Percentiles rank a stretch among this genome's conserved stretches.
Evolutionary conservation across 768 basidiomycete species (phyloP).

Genomic region (Saitozyma podzolica): DNA sequence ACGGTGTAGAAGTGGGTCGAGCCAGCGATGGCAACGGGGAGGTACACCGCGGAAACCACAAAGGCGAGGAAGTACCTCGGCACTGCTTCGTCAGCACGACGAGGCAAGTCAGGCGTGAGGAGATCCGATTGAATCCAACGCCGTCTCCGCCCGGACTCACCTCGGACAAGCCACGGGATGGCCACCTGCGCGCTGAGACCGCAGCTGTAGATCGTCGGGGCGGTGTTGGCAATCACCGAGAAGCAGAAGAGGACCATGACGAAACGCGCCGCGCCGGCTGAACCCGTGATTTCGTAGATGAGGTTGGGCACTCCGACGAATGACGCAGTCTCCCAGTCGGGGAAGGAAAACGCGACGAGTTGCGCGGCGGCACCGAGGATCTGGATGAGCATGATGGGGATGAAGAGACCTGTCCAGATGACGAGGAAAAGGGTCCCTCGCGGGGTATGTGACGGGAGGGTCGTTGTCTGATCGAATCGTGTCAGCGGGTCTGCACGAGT

Average conservation of each 20-base stretch:
- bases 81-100: slow-evolving; percentile 17
- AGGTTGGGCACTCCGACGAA: slow-evolving; percentile 42
- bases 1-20: slow-evolving; percentile 46
- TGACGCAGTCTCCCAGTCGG: slow-evolving; percentile 36
- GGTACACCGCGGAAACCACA: slow-evolving; percentile 43
- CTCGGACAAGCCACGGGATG: slow-evolving; percentile 40
- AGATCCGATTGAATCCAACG: too few relatives aligned
- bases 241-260: slow-evolving; percentile 64
- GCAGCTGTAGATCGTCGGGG: slow-evolving; percentile 69
- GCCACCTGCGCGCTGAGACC: slow-evolving; percentile 46
- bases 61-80: slow-evolving; percentile 48
- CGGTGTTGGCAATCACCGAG: slow-evolving; percentile 75
- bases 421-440: slow-evolving; percentile 37
- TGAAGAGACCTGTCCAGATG: slow-evolving; percentile 44
- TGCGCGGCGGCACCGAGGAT: slow-evolving; percentile 45
- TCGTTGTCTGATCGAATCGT: slow-evolving; percentile 34
- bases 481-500: not conserved
- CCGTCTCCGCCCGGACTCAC: slow-evolving; percentile 25
- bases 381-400: slow-evolving; percentile 46
- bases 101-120: not conserved
- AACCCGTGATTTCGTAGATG: slow-evolving; percentile 42
- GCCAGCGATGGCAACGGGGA: slow-evolving; percentile 46
- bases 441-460: slow-evolving; percentile 39
- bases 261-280: slow-evolving; percentile 38
- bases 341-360: slow-evolving; percentile 41